Base-by-base conservation (phyloP, 352 stramenopile genomes). In the Thalassiosira ordinaria region DNA sequence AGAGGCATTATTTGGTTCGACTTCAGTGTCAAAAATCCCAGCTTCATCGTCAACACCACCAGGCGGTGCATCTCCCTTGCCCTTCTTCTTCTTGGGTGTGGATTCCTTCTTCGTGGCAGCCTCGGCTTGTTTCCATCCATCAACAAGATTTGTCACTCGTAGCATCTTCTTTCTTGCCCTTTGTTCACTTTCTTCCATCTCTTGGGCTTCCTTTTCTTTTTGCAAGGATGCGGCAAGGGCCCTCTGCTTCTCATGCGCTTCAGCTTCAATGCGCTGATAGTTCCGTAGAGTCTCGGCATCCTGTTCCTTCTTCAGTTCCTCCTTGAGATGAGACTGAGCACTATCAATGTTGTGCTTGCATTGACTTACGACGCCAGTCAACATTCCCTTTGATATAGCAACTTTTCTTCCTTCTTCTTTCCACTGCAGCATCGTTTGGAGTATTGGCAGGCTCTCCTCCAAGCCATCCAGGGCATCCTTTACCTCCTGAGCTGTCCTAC, bases 341-440 rank as follows among this genome's bases (percentile, higher is more conserved):
- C 76, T 89, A 24, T 89, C 80, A 77, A 94, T 91, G 55, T 92
- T 92, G 18, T 78, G 76, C 41, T 89, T 86, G 44, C 87, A 93
- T 49, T 94, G 80, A 18, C 70, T 85, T 4, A 90, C 62, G 44
- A 91, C 92, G 53, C 88, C 79, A 46, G 89, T 80, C 11, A 92
- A 63, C 64, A 88, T 91, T n/a, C 78, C 84, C 5, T 77, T 91
- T 5, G 80, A 77, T 64, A 92, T 89, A 29, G 74, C 63, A 39
- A 93, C 84, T 59, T 92, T 93, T 33, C 82, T 79, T 8, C 76
- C 80, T 39, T 90, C 81, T 49, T 83, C 60, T 60, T 92, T 92
- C 59, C 82, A 81, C 29, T 91, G 71, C 9, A 91, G 55, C 53
- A 94, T 89, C 6, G 75, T 74, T 77, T 92, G 70, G 26, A 94